These are phyloP conservation scores for Eutrema heterophyllum DNA, from an alignment of 345 rosid genomes.

Conservation along the genomic window DNA sequence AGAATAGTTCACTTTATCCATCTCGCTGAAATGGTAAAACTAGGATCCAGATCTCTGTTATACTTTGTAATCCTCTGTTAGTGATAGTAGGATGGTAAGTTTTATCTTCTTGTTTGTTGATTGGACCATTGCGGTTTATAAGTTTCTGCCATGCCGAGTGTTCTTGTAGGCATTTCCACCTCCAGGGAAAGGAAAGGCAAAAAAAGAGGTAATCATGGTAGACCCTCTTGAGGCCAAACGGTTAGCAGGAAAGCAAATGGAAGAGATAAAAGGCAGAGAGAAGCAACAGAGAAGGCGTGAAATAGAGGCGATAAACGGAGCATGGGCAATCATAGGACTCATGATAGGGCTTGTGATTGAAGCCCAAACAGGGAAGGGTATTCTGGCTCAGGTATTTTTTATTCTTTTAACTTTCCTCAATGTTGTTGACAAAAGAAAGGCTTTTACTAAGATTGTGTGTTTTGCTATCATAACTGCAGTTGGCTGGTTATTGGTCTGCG, in stretches of 20 bases:
- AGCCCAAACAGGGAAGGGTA: conserved; percentile 72
- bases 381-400: conserved; percentile 71
- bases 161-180: conserved; percentile 39
- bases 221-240: conserved; percentile 88
- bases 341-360: conserved; percentile 70
- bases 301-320: conserved; percentile 90
- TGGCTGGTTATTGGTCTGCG: conserved; percentile 68
- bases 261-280: conserved; percentile 55
- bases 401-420: background rate
- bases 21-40: background rate
- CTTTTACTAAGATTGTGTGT: background rate
- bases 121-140: background rate
- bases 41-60: conserved; percentile 1
- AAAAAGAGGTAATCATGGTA: conserved; percentile 65
- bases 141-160: background rate
- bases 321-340: conserved; percentile 94
- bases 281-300: conserved; percentile 63
- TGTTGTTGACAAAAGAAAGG: background rate
- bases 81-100: background rate
- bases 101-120: too few relatives aligned
- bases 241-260: conserved; percentile 76
- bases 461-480: conserved; percentile 37
- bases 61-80: background rate
- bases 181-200: conserved; percentile 31
- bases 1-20: conserved; percentile 2